Conservation (phyloP, 768 basidiomycete species). For the Pisolithus microcarpus region DNA sequence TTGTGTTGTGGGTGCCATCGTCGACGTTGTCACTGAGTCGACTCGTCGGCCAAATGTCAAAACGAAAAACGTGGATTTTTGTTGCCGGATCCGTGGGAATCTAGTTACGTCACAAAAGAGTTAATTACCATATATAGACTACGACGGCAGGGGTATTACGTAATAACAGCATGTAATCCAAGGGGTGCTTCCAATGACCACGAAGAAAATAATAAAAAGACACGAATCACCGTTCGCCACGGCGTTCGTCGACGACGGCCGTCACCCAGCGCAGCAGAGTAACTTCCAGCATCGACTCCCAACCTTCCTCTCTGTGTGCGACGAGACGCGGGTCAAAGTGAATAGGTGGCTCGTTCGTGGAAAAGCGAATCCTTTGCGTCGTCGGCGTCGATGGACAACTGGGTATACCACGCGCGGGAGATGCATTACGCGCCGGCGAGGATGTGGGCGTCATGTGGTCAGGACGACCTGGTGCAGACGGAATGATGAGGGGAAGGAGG, state of each 20-base stretch:
- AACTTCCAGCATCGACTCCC: constrained; percentile 72
- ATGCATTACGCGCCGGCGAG: constrained; percentile 4
- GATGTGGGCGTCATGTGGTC: constrained; percentile 20
- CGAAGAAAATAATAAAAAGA: no score
- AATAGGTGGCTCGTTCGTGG: constrained; percentile 40
- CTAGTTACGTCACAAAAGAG: no score
- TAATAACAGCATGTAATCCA: no score
- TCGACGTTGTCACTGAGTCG: no score
- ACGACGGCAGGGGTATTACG: no score
- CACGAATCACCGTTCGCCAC: constrained; percentile 27
- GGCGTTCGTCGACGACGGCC: constrained; percentile 61
- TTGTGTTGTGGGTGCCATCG: background rate
- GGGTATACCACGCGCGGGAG: constrained; percentile 19
- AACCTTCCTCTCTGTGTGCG: constrained; percentile 67
- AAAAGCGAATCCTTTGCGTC: constrained; percentile 26
- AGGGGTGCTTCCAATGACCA: no score
- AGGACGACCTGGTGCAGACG: constrained; percentile 32
- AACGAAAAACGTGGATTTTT: no score
- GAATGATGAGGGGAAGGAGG: constrained; percentile 58
- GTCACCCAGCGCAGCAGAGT: constrained; percentile 60
- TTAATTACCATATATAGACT: no score
- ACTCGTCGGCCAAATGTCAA: no score
- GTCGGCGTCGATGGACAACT: constrained; percentile 25
- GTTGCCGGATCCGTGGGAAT: no score
- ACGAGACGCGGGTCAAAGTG: constrained; percentile 68